Conservation (phyloP, 805 yeast genomes). For the Ogataea neopini region DNA sequence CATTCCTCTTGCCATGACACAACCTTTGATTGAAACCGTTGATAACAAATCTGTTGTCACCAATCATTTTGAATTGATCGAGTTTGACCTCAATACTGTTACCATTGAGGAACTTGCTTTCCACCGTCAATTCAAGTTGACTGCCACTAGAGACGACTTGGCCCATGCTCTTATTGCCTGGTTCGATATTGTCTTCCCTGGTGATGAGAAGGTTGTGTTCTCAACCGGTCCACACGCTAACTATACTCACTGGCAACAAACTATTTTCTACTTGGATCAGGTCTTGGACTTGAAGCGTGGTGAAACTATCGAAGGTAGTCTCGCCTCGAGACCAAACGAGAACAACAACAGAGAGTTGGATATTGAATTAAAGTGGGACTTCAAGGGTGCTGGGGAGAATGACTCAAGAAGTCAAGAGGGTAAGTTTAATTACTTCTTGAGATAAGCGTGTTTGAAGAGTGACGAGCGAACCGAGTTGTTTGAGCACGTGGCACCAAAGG, state of each 20-base stretch:
- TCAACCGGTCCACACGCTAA: conserved; percentile 93
- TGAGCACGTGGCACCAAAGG: too few relatives aligned
- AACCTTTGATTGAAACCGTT: conserved; percentile 96
- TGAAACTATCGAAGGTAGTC: conserved; percentile 68
- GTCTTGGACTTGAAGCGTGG: conserved; percentile 76
- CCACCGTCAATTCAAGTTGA: conserved; percentile 64
- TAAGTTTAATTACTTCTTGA: conserved; percentile 68
- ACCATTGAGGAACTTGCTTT: conserved; percentile 80
- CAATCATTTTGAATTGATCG: conserved; percentile 67
- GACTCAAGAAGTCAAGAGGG: conserved; percentile 56
- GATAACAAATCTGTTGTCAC: conserved; percentile 73
- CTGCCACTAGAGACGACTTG: conserved; percentile 74
- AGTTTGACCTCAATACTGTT: conserved; percentile 88
- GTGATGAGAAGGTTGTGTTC: conserved; percentile 64
- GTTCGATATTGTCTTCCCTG: conserved; percentile 93
- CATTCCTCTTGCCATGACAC: conserved; percentile 80
- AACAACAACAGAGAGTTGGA: conserved; percentile 89
- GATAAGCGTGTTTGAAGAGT: conserved; percentile 46
- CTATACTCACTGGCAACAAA: conserved; percentile 99
- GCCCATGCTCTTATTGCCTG: conserved; percentile 90
- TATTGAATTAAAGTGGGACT: conserved; percentile 65
- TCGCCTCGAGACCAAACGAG: conserved; percentile 75
- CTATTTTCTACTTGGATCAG: conserved; percentile 86
- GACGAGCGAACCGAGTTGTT: neutral
- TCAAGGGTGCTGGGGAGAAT: conserved; percentile 39